phyloP scores from a whole-genome alignment of 306 rosid species.

The Oxytropis ochrocephala region DNA sequence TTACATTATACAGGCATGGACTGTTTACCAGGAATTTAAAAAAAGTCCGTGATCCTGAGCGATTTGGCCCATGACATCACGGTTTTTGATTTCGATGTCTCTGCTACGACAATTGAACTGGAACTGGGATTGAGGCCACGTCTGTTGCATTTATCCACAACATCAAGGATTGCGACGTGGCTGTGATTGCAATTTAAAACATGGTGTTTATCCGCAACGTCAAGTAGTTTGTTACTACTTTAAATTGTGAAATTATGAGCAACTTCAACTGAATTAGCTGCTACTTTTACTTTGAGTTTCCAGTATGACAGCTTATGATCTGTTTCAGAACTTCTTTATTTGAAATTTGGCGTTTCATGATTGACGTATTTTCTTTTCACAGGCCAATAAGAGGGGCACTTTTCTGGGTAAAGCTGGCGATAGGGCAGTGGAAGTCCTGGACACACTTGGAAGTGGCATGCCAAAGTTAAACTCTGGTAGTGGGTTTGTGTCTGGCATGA shows the following conservation, averaged over 20 bases:
- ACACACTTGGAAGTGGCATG: slow-evolving; percentile 70
- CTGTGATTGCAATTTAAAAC: too few species aligned
- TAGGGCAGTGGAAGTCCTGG: slow-evolving; percentile 74
- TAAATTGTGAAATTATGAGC: neutral
- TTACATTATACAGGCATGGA: neutral
- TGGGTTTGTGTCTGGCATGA: slow-evolving; percentile 46
- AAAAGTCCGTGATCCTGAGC: too few species aligned
- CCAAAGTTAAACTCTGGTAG: slow-evolving; percentile 43
- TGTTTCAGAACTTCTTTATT: neutral
- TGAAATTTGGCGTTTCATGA: neutral
- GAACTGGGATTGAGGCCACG: too few species aligned
- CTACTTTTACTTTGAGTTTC: neutral
- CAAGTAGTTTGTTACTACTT: neutral
- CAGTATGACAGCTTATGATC: neutral
- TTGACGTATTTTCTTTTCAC: slow-evolving; percentile 20
- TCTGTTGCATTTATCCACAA: too few species aligned
- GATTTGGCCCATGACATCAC: too few species aligned
- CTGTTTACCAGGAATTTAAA: neutral
- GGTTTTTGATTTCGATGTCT: too few species aligned
- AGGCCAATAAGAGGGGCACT: slow-evolving; percentile 51
- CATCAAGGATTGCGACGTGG: too few species aligned
- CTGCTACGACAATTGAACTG: too few species aligned
- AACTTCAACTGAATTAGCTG: neutral
- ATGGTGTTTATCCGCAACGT: too few species aligned
- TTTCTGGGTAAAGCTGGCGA: slow-evolving; percentile 60